Base-by-base conservation (phyloP, 164 flowering plant genomes). In the Cinnamomum micranthum region DNA sequence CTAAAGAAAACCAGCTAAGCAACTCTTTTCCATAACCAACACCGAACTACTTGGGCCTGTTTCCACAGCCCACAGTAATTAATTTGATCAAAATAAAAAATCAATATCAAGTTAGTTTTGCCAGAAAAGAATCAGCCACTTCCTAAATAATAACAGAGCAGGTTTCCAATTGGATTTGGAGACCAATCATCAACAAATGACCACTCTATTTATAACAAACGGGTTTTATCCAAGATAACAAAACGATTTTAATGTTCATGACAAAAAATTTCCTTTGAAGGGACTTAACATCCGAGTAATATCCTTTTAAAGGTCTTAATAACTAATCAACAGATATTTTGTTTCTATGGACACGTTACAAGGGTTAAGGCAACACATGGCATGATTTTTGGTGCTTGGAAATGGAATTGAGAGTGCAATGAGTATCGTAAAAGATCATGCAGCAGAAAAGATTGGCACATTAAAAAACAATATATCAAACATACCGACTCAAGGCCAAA, bases 401-500 rank as follows among this genome's bases (percentile, higher is more conserved):
- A n/a, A 55, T 55, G 25, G 25, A 69, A 47, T 23, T 28, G 47
- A 47, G 52, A 20, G 20, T 41, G 25, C 23, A 67, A 50, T 50
- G 23, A 19, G 19, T 19, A 51, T 20, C 20, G 25, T 3, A 28
- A 77, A 41, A 20, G 28, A 25, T n/a, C 25, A 9, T 27, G 68
- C 13, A 41, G 72, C 22, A 64, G 67, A 47, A 73, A 60, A 59
- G 9, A 12, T 9, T 52, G 50, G 62, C 58, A 64, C 33, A 51
- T 50, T 12, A 55, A 24, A 63, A 50, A 70, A 28, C 25, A 14
- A 51, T 52, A 64, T 41, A 31, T 41, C 47, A 41, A 41, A 41
- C 85, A 58, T 87, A 95, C 99, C 84, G 99, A 90, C 77, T 95
- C 99, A 67, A 95, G 90, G 76, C 98, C 96, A 77, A 91, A 92